Evolutionary conservation across 2,329 filamentous ascomycete genomes (phyloP).

Genomic region (Coniella vitis): DNA sequence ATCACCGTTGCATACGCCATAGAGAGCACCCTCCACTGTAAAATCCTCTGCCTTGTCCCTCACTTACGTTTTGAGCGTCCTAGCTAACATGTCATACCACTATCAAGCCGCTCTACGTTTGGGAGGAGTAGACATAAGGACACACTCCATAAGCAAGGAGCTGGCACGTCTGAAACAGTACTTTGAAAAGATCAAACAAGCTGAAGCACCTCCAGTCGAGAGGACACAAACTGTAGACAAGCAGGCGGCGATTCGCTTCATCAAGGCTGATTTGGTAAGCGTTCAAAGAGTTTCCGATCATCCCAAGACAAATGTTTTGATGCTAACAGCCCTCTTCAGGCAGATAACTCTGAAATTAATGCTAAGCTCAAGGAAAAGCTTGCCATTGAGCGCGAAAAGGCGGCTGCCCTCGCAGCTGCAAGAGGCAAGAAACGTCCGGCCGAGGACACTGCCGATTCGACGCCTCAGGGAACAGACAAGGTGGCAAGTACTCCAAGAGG

Average conservation of each 20-base stretch:
- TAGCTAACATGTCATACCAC: background rate
- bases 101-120: conserved; percentile 64
- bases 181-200: conserved; percentile 80
- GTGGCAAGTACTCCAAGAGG: conserved; percentile 8
- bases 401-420: conserved; percentile 28
- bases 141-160: conserved; percentile 80
- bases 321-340: conserved; percentile 24
- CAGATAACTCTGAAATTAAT: conserved; percentile 46
- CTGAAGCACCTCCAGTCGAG: conserved; percentile 56
- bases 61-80: background rate
- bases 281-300: background rate
- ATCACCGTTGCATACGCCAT: conserved; percentile 83
- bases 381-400: conserved; percentile 48
- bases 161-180: conserved; percentile 83
- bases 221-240: conserved; percentile 58
- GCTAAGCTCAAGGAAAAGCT: conserved; percentile 48
- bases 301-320: background rate
- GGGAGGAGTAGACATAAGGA: conserved; percentile 71
- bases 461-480: conserved; percentile 17
- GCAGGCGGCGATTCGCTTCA: conserved; percentile 70
- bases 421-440: conserved; percentile 29
- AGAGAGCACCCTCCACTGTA: conserved; percentile 84
- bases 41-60: conserved; percentile 20
- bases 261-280: conserved; percentile 71
- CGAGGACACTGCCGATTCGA: conserved; percentile 16